A percentile compares a stretch with the other conserved stretches of the same genome.
phyloP scores from a whole-genome alignment of 306 rosid genomes.

The Mimosa pudica region DNA sequence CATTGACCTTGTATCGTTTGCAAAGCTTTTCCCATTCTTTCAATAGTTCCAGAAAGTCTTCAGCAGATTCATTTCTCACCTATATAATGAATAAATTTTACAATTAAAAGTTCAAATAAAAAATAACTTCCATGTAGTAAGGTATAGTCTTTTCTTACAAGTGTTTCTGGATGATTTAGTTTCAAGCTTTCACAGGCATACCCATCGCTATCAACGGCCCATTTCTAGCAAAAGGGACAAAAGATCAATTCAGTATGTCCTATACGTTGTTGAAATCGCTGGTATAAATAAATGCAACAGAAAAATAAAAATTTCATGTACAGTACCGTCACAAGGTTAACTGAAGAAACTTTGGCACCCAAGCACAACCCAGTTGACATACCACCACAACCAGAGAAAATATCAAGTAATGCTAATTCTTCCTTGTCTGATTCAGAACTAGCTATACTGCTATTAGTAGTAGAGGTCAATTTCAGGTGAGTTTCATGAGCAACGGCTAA shows the following conservation, averaged over 20 bases:
- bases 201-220: slow-evolving; percentile 79
- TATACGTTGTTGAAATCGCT: slow-evolving; percentile 23
- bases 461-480: slow-evolving; percentile 38
- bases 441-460: slow-evolving; percentile 37
- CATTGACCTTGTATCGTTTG: slow-evolving; percentile 48
- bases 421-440: slow-evolving; percentile 34
- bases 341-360: slow-evolving; percentile 78
- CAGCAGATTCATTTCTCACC: slow-evolving; percentile 93
- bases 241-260: slow-evolving; percentile 28
- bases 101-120: slow-evolving; percentile 17
- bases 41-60: slow-evolving; percentile 72
- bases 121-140: slow-evolving; percentile 19
- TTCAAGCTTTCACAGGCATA: slow-evolving; percentile 79
- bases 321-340: slow-evolving; percentile 76
- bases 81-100: slow-evolving; percentile 38
- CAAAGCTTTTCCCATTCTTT: slow-evolving; percentile 92
- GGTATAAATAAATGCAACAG: slow-evolving; percentile 20
- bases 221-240: slow-evolving; percentile 56
- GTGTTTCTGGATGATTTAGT: slow-evolving; percentile 79
- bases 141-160: slow-evolving; percentile 53
- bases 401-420: slow-evolving; percentile 67
- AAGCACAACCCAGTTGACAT: slow-evolving; percentile 96
- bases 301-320: slow-evolving; percentile 26
- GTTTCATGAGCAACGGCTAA: slow-evolving; percentile 36
- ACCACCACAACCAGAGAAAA: slow-evolving; percentile 94